phyloP scores from a whole-genome alignment of 768 basidiomycete genomes.

The Mycena rosella region DNA sequence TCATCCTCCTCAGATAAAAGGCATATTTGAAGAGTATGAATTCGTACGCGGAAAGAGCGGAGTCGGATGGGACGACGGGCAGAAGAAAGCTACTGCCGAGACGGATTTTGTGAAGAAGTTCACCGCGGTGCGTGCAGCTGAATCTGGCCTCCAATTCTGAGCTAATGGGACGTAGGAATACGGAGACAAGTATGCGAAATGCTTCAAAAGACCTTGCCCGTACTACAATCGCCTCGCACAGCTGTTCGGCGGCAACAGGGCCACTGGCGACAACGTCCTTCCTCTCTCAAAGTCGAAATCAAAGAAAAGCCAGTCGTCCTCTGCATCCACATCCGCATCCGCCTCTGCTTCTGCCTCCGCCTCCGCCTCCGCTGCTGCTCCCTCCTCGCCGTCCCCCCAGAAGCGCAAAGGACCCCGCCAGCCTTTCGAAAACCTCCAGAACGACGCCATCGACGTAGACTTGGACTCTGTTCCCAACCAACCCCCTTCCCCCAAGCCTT shows the following conservation, averaged over 20 bases:
- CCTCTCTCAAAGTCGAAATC: not conserved
- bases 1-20: too few relatives aligned
- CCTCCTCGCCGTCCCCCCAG: not conserved
- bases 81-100: too few relatives aligned
- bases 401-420: not conserved
- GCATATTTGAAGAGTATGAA: too few relatives aligned
- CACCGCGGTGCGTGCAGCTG: too few relatives aligned
- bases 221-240: not conserved
- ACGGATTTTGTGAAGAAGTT: too few relatives aligned
- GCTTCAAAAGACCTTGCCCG: too few relatives aligned
- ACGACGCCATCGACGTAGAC: not conserved
- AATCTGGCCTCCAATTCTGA: not conserved
- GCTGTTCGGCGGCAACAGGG: conserved; percentile 15
- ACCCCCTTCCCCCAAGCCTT: conserved; percentile 10
- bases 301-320: not conserved
- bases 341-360: too few relatives aligned
- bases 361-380: not conserved
- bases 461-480: not conserved
- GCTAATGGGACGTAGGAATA: not conserved
- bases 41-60: too few relatives aligned
- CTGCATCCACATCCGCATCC: not conserved
- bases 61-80: too few relatives aligned
- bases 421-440: conserved; percentile 1
- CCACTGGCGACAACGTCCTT: conserved; percentile 4
- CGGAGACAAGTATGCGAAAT: too few relatives aligned